Evolutionary conservation across 768 basidiomycete genomes (phyloP), one percentile per base, ranked within the genome.

Genomic region (Mrakia gelida): DNA sequence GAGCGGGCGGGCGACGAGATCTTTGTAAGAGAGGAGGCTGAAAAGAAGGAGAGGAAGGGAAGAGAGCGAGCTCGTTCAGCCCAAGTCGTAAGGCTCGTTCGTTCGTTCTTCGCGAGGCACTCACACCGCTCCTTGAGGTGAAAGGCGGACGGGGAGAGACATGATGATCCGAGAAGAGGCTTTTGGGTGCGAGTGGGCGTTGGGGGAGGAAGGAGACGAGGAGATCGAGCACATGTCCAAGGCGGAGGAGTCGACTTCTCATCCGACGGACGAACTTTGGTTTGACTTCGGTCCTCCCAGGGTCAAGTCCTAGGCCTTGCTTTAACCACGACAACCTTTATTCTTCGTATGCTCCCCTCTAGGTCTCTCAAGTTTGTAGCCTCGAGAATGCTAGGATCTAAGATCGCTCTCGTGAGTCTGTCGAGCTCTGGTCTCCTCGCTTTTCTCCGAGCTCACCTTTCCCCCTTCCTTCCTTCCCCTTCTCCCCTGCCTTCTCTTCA

Each of bases 21-120:
- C 87, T 16, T 84, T 80, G 83, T 92, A 92, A 0, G 91, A 89
- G 74, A 93, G 88, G 4, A 87, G 72, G 62, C 72, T 73, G 65
- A 54, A 32, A 28, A 49, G 68, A 23, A 43, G 38, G 30, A 30
- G 45, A 52, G 32, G 63, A 38, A 75, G 67, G 43, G 65, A 28
- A 49, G n/a, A 26, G 49, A 52, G n/a, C n/a, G 74, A 65, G 34
- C 38, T 38, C 38, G 43, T 4, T 26, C 23, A 28, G 32, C 34
- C 9, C 54, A 71, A 18, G 49, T 45, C 16, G 15, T 63, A 2
- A 71, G 65, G 9, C 13, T 30, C 49, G 18, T 18, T 2, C 49
- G 49, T 52, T 52, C 49, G 49, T 41, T 32, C 28, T n/a, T 30
- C 11, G 34, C 11, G 3, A 23, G 49, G 15, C 7, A 61, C 68